phyloP scores from a whole-genome alignment of 768 basidiomycete species.

The Russula compacta region DNA sequence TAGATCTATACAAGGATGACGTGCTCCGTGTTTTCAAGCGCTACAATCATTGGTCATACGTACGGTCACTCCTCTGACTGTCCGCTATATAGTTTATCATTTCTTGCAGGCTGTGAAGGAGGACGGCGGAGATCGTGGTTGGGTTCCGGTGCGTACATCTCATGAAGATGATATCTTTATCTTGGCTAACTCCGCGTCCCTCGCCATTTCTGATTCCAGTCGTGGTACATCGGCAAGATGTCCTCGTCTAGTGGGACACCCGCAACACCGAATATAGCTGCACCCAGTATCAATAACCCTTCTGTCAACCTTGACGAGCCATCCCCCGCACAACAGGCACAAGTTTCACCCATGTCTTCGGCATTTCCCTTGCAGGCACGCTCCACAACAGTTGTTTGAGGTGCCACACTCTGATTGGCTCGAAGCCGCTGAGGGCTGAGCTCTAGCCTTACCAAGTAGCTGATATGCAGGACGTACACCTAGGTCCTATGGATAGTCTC shows the following conservation, averaged over 20 bases:
- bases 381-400: constrained; percentile 17
- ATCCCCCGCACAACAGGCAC: constrained; percentile 36
- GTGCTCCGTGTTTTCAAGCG: constrained; percentile 88
- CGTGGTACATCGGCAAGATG: constrained; percentile 94
- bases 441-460: not conserved
- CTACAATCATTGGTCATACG: constrained; percentile 97
- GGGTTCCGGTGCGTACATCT: constrained; percentile 69
- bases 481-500: not conserved
- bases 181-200: constrained; percentile 7
- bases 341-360: constrained; percentile 72
- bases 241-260: constrained; percentile 34
- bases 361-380: constrained; percentile 52
- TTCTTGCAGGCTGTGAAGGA: constrained; percentile 77
- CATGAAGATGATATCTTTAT: not conserved
- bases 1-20: constrained; percentile 85
- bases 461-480: not conserved
- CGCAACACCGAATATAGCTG: constrained; percentile 41
- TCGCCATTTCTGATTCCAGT: constrained; percentile 31
- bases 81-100: constrained; percentile 14
- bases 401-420: not conserved
- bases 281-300: constrained; percentile 21
- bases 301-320: constrained; percentile 23
- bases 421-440: not conserved
- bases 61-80: constrained; percentile 29
- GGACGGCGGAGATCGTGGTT: constrained; percentile 86